phyloP scores from a whole-genome alignment of 2,329 filamentous ascomycete genomes.

The Colletotrichum sp. region DNA sequence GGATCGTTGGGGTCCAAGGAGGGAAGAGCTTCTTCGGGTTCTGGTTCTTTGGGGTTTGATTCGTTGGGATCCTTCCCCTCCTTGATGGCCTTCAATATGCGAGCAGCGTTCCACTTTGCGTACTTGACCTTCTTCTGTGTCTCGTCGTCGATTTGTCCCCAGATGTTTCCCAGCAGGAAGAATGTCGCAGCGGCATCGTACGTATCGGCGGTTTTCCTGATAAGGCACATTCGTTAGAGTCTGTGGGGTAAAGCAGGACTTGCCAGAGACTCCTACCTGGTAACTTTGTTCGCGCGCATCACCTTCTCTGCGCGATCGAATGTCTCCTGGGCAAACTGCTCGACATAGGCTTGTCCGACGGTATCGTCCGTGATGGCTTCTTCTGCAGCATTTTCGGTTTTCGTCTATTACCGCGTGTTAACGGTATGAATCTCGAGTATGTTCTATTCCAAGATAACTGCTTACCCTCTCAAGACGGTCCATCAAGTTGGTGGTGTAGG shows the following conservation, averaged over 20 bases:
- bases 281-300: conserved; percentile 82
- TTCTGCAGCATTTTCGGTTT: conserved; percentile 74
- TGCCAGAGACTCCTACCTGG: conserved; percentile 45
- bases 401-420: conserved; percentile 54
- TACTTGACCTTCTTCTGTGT: conserved; percentile 89
- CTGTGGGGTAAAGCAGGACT: neutral
- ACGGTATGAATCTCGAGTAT: neutral
- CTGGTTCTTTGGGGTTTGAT: conserved; percentile 75
- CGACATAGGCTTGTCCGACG: conserved; percentile 88
- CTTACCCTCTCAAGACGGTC: conserved; percentile 84
- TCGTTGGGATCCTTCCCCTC: conserved; percentile 91
- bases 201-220: conserved; percentile 88
- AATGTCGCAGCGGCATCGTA: conserved; percentile 94
- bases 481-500: conserved; percentile 85
- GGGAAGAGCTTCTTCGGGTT: conserved; percentile 47
- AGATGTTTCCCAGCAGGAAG: conserved; percentile 85
- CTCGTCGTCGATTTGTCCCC: conserved; percentile 77
- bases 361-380: conserved; percentile 86
- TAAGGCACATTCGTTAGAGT: neutral
- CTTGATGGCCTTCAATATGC: conserved; percentile 90
- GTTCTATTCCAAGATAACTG: too few relatives aligned
- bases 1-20: conserved; percentile 67
- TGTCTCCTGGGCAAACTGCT: conserved; percentile 90
- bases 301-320: conserved; percentile 85
- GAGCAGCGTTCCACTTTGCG: conserved; percentile 92